Percentiles rank a stretch among this genome's conserved stretches.
Conservation (phyloP, 768 basidiomycete species). For the Russula sp. region DNA sequence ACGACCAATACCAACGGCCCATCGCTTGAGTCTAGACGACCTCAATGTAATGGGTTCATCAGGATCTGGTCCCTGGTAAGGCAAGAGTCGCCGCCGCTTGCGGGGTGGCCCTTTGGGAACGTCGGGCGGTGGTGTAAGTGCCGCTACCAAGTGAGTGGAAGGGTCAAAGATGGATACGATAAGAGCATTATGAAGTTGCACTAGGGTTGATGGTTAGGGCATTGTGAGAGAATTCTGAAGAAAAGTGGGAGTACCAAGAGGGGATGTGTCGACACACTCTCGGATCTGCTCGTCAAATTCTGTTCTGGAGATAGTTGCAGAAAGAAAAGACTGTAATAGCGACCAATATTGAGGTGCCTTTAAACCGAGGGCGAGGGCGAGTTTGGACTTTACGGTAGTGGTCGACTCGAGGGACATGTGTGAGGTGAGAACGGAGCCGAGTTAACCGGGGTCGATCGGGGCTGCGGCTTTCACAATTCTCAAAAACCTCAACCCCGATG, state of each 20-base stretch:
- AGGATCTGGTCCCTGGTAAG: constrained; percentile 65
- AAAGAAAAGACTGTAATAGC: constrained; percentile 62
- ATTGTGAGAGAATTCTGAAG: constrained; percentile 10
- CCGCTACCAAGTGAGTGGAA: constrained; percentile 65
- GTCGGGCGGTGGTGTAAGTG: constrained; percentile 62
- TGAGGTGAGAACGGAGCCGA: not conserved
- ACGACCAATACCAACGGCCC: constrained; percentile 68
- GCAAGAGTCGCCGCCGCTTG: constrained; percentile 63
- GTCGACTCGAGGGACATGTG: constrained; percentile 78
- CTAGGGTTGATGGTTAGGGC: constrained; percentile 36
- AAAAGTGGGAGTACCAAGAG: constrained; percentile 40
- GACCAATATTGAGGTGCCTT: constrained; percentile 62
- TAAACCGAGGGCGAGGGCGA: constrained; percentile 57
- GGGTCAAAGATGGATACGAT: constrained; percentile 82
- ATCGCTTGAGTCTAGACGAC: constrained; percentile 66
- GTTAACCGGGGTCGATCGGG: not conserved
- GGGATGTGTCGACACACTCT: constrained; percentile 56
- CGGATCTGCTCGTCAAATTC: constrained; percentile 76
- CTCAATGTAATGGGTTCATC: constrained; percentile 54
- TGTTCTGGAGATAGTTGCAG: constrained; percentile 61
- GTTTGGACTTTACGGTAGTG: constrained; percentile 65
- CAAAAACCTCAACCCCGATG: too few species aligned
- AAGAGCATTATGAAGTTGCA: constrained; percentile 80
- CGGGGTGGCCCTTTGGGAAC: constrained; percentile 60
- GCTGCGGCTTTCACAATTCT: constrained; percentile 10